Evolutionary conservation across 306 rosid genomes (phyloP).

Genomic region (Potentilla sterilis): DNA sequence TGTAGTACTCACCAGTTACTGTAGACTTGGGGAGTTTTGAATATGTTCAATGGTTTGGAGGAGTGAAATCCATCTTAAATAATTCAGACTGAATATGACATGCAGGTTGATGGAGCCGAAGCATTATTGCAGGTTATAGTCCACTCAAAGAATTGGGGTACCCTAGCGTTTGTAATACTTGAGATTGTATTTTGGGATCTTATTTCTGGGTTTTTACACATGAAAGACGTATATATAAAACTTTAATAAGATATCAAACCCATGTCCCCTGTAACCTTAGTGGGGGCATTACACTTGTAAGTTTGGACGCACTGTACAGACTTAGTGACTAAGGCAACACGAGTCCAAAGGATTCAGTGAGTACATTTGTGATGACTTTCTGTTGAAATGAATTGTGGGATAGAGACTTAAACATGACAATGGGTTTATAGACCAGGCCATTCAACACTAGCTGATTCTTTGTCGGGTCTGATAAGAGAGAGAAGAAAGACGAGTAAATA

Average conservation of each 20-base stretch:
- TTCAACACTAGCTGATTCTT: too few relatives aligned
- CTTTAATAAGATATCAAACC: constrained; percentile 23
- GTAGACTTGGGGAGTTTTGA: background rate
- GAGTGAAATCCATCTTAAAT: constrained; percentile 19
- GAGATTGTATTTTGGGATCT: constrained; percentile 63
- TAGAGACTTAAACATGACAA: background rate
- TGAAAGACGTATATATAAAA: constrained; percentile 52
- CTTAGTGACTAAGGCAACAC: background rate
- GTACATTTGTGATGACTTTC: background rate
- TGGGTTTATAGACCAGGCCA: too few relatives aligned
- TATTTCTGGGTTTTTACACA: constrained; percentile 59
- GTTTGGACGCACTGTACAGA: background rate
- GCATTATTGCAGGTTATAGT: constrained; percentile 49
- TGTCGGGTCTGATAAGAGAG: too few relatives aligned
- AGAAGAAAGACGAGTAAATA: too few relatives aligned
- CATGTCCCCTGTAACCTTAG: constrained; percentile 7
- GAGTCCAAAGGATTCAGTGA: background rate
- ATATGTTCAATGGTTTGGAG: background rate
- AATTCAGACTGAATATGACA: constrained; percentile 15
- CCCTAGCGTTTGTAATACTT: constrained; percentile 52
- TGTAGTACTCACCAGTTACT: background rate
- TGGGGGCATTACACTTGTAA: constrained; percentile 7
- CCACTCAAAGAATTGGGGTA: constrained; percentile 71
- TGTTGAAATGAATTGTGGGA: background rate
- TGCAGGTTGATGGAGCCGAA: constrained; percentile 69